phyloP scores from a whole-genome alignment of 371 early-diverging fungal genomes.

The Amoeboaphelidium protococcarum region DNA sequence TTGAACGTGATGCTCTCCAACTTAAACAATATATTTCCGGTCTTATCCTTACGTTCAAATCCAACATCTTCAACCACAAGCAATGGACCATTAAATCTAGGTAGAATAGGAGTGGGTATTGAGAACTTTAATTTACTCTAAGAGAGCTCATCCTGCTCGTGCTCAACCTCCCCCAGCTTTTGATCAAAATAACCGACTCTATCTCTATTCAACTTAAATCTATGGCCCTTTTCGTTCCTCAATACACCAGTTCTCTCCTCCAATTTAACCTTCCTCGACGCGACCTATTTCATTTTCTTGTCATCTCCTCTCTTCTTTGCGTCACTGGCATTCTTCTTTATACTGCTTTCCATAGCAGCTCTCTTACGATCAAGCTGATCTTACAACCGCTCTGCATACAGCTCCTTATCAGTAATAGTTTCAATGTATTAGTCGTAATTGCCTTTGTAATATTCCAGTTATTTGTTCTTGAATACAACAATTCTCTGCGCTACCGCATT shows the following conservation, averaged over 20 bases:
- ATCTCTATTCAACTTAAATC: not conserved
- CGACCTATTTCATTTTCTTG: constrained; percentile 6
- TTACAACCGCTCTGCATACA: constrained; percentile 1
- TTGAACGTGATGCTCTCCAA: constrained; percentile 6
- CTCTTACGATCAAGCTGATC: not conserved
- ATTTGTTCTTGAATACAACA: constrained; percentile 4
- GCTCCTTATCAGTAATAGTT: not conserved
- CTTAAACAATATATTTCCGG: not conserved
- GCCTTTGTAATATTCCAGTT: constrained; percentile 4
- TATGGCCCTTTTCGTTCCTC: not conserved
- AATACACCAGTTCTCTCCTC: constrained; percentile 1
- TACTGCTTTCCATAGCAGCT: constrained; percentile 8
- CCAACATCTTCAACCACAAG: not conserved
- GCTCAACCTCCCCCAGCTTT: not conserved
- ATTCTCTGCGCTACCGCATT: constrained; percentile 6
- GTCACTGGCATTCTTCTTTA: constrained; percentile 9
- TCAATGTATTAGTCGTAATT: constrained; percentile 7
- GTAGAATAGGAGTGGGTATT: not conserved
- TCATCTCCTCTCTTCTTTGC: constrained; percentile 6
- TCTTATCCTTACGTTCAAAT: not conserved
- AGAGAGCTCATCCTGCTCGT: not conserved
- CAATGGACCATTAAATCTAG: not conserved
- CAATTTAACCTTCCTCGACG: constrained; percentile 8
- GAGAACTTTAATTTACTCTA: not conserved
- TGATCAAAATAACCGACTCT: not conserved